Evolutionary conservation across 1,284 basidiomycete genomes (phyloP), one percentile per base, ranked within the genome.

Genomic region (Puccinia polysora): DNA sequence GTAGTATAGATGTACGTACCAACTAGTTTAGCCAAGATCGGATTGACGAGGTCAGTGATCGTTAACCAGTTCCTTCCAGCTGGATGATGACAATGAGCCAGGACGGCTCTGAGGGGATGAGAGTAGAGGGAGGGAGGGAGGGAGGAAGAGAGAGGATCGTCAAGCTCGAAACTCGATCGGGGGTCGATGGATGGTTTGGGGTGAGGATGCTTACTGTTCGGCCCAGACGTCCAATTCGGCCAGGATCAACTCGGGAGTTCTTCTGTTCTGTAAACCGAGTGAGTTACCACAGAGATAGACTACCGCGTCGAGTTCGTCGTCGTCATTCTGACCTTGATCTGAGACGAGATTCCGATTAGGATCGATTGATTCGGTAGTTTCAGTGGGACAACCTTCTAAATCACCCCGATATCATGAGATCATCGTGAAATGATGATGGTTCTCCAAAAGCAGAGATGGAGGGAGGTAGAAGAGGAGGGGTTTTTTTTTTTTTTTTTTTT

Each of bases 201-300:
- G 25, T 14, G 4, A 18, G 18, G n/a, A 65, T 15, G 49, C 81
- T 79, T 78, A 91, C 92, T 85, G 84, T 73, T 85, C 85, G 38
- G 83, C 86, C 96, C 95, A 99, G n/a, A 88, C 87, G 63, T 86
- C 81, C 56, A 98, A 81, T 80, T 98, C 96, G 80, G 95, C 86
- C 76, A 89, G 81, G 36, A 98, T 82, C 67, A 91, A 84, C 76
- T 84, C 78, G 74, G 86, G 84, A 25, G 91, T 88, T 47, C 85
- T 83, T 79, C 87, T 90, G 52, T 89, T 85, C 76, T 93, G 83
- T 58, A 89, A 84, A 0, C 95, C 95, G 2, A 98, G 85, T 52
- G 93, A 97, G 82, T 99, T 98, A 55, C 95, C 96, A 80, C 91
- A 96, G 63, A 99, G 86, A 81, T 98, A 99, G 49, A 88, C 86